phyloP scores from a whole-genome alignment of 169 alveolate genomes.

The Ichthyophthirius multifiliis region DNA sequence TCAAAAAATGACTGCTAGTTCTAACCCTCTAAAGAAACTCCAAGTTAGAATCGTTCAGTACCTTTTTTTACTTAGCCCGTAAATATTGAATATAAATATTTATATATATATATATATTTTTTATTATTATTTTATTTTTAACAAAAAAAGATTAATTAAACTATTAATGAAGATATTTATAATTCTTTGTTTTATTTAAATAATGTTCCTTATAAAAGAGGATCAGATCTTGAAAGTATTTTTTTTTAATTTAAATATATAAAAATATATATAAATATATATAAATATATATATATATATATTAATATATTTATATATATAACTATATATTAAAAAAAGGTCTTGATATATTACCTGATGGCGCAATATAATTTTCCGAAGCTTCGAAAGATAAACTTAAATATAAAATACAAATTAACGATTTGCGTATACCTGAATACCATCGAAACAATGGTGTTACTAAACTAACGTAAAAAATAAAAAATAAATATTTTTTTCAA shows the following conservation, averaged over 20 bases:
- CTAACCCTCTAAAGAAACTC: neutral
- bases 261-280: conserved; percentile 53
- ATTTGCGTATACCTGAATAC: conserved; percentile 37
- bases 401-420: conserved; percentile 48
- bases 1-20: conserved; percentile 3
- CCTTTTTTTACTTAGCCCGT: neutral
- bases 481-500: neutral
- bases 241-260: conserved; percentile 49
- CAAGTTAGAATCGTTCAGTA: neutral
- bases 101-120: neutral
- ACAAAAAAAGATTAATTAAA: neutral
- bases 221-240: conserved; percentile 43
- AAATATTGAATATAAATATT: neutral
- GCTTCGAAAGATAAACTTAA: conserved; percentile 39
- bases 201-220: conserved; percentile 30
- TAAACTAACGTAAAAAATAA: conserved; percentile 11
- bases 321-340: conserved; percentile 34
- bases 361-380: conserved; percentile 69
- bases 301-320: conserved; percentile 36
- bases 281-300: conserved; percentile 34
- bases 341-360: conserved; percentile 77
- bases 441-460: conserved; percentile 63
- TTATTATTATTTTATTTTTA: neutral
- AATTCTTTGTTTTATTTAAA: conserved; percentile 20
- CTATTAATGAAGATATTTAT: conserved; percentile 39